These are phyloP conservation scores for Tulasnella sp. DNA, from an alignment of 768 basidiomycete species.

Conservation along the genomic window DNA sequence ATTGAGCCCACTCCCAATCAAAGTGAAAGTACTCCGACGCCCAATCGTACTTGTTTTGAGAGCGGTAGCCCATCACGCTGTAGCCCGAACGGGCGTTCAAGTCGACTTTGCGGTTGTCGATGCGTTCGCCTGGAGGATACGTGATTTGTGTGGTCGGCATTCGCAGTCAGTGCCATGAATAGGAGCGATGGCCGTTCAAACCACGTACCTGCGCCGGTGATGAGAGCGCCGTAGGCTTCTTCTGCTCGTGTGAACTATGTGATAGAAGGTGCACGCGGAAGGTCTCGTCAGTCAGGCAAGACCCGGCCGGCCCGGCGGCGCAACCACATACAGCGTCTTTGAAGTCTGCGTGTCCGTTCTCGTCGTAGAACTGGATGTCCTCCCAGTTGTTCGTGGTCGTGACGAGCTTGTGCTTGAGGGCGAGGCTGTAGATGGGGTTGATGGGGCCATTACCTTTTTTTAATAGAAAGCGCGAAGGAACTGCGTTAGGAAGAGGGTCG, in stretches of 20 bases:
- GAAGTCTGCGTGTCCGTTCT: neutral
- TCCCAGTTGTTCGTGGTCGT: slow-evolving; percentile 22
- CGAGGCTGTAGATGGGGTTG: slow-evolving; percentile 60
- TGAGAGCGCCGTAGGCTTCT: neutral
- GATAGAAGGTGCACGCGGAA: too few species aligned
- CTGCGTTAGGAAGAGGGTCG: neutral
- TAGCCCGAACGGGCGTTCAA: slow-evolving; percentile 53
- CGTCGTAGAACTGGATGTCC: slow-evolving; percentile 22
- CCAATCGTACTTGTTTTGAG: slow-evolving; percentile 44
- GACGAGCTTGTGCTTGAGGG: slow-evolving; percentile 30
- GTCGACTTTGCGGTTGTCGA: slow-evolving; percentile 50
- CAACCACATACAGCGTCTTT: neutral
- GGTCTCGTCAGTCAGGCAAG: neutral
- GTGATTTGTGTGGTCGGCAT: too few species aligned
- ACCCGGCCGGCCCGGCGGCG: neutral
- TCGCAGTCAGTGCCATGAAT: too few species aligned
- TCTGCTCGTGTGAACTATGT: neutral
- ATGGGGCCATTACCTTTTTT: slow-evolving; percentile 41
- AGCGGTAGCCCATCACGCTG: slow-evolving; percentile 46
- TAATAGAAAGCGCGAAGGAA: neutral
- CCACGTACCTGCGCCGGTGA: slow-evolving; percentile 6
- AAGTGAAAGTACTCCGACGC: slow-evolving; percentile 59
- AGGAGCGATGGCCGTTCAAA: too few species aligned
- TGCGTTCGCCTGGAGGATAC: slow-evolving; percentile 44
- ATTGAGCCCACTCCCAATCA: slow-evolving; percentile 52